Evolutionary conservation across 768 basidiomycete species (phyloP), one percentile per base, ranked within the genome.

Genomic region (Phaeotremella fagi): DNA sequence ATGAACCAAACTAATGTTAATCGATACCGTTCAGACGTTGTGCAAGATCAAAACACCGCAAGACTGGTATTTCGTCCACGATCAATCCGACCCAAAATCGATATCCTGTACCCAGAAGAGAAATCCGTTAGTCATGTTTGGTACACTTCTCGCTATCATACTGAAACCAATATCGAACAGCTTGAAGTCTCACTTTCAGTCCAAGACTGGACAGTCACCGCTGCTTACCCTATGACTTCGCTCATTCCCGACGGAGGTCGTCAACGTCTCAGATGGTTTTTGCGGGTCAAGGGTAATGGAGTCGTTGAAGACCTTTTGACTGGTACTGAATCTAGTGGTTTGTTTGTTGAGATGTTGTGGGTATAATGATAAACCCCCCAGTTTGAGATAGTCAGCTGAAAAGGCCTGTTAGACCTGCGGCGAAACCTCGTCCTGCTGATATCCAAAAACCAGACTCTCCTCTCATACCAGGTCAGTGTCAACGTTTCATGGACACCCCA

Each of bases 241-340:
- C 53, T 72, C 1, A 33, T 59, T 3, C 53, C 64, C 26, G 63
- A 67, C 25, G 64, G 50, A 9, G 54, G 51, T 2, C 25, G 66
- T n/a, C 63, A 67, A n/a, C 31, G 58, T 18, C 47, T 72, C 14
- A 47, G 70, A 37, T 72, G 70, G 70, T 72, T 72, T 45, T 38
- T 66, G 15, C 53, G 63, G 27, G 65, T 67, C n/a, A 48, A 54
- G 25, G 50, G 57, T 1, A 59, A 59, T 7, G 70, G 68, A 18
- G 53, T 49, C 4, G 60, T 72, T 20, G 65, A 65, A 29, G 70
- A 72, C 31, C 57, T 72, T 37, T 43, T 72, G 50, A 63, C 65
- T 5, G 70, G 70, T 3, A 64, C 63, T 3, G 58, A 64, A 46
- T 45, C 63, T 6, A 66, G 53, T 54, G 64, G 68, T 2, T 31